Conservation (phyloP, 192 early-diverging fungal species). For the Endogone sp. region DNA sequence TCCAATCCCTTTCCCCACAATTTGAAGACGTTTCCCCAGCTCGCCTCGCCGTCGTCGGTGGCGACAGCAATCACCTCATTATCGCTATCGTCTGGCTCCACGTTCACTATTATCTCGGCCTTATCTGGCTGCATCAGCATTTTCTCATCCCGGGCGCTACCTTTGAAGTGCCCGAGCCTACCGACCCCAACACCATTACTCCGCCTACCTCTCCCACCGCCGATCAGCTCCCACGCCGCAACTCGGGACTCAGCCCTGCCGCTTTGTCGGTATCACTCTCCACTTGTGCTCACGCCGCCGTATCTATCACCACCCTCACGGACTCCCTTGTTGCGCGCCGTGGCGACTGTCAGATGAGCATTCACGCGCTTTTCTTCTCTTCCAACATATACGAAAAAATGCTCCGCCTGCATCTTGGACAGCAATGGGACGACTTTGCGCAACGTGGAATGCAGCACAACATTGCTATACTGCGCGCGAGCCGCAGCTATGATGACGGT, state of each 20-base stretch:
- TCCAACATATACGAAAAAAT: neutral
- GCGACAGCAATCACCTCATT: neutral
- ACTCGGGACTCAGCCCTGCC: neutral
- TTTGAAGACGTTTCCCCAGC: neutral
- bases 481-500: neutral
- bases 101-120: neutral
- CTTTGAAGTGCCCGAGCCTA: no score
- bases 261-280: neutral
- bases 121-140: slow-evolving; percentile 3
- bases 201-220: no score
- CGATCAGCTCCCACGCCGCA: neutral
- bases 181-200: no score
- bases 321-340: neutral
- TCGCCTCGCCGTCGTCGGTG: neutral
- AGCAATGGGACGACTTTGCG: neutral
- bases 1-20: neutral
- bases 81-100: neutral
- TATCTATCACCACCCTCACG: neutral
- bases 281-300: neutral
- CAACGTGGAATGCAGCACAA: neutral
- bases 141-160: neutral
- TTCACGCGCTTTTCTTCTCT: neutral
- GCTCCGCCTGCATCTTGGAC: neutral
- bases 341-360: neutral
- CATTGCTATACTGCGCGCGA: neutral